Evolutionary conservation across 31 red algal genomes (phyloP).

Genomic region (Porphyra umbilicalis): DNA sequence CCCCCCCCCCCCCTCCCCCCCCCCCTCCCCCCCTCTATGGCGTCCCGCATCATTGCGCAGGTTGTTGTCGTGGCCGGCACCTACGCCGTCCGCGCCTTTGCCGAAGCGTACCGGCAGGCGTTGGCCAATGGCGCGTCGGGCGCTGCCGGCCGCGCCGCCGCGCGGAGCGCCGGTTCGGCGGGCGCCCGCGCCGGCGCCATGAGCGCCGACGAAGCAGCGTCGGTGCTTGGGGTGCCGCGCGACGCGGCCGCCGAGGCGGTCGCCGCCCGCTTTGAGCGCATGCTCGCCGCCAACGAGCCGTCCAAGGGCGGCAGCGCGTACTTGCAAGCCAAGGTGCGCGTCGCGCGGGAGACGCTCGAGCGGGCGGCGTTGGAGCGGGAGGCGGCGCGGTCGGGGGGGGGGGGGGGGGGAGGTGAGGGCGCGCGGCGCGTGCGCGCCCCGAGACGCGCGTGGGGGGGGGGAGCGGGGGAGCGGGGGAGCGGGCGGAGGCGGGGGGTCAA

Average conservation of each 20-base stretch:
- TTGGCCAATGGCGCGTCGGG: constrained; percentile 69
- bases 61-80: constrained; percentile 72
- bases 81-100: constrained; percentile 70
- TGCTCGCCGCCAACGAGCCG: constrained; percentile 75
- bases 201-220: constrained; percentile 61
- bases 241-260: constrained; percentile 51
- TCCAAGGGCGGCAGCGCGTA: constrained; percentile 82
- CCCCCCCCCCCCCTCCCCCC: not conserved
- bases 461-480: not conserved
- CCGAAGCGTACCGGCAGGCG: constrained; percentile 91
- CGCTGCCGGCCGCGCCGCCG: constrained; percentile 27
- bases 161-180: constrained; percentile 4
- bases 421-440: no score
- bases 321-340: constrained; percentile 89
- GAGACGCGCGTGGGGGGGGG: not conserved
- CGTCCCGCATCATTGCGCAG: constrained; percentile 79
- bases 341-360: constrained; percentile 66
- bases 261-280: constrained; percentile 34
- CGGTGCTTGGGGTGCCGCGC: constrained; percentile 53
- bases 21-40: constrained; percentile 25
- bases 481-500: not conserved
- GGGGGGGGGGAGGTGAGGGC: constrained; percentile 1
- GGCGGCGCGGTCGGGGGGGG: constrained; percentile 19
- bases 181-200: constrained; percentile 37
- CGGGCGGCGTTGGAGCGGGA: constrained; percentile 47